Conservation (phyloP, 129 eudicot species). For the Dittrichia graveolens region DNA sequence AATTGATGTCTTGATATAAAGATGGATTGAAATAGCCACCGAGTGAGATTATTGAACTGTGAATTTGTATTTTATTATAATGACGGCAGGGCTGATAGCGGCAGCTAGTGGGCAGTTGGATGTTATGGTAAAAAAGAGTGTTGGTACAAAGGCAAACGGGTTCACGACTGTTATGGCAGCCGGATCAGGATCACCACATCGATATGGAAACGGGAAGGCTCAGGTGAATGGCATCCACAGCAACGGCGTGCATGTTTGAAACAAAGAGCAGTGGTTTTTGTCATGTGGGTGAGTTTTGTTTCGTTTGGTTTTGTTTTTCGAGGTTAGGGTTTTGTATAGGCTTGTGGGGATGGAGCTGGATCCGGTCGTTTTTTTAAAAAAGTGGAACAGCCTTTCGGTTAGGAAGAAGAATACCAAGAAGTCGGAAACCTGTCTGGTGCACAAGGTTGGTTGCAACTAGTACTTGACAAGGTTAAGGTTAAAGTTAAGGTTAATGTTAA, state of each 20-base stretch:
- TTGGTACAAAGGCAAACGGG: slow-evolving; percentile 24
- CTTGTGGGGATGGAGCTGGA: slow-evolving; percentile 44
- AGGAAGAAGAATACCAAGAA: slow-evolving; percentile 18
- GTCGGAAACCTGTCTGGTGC: slow-evolving; percentile 25
- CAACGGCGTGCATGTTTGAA: slow-evolving; percentile 62
- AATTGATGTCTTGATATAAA: no score
- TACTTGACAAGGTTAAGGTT: slow-evolving; percentile 10
- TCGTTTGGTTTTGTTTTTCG: slow-evolving; percentile 1
- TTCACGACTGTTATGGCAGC: slow-evolving; percentile 42
- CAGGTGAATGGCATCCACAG: slow-evolving; percentile 48
- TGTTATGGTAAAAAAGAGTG: slow-evolving; percentile 49
- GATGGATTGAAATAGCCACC: not conserved
- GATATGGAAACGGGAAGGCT: slow-evolving; percentile 53
- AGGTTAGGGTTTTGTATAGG: slow-evolving; percentile 50
- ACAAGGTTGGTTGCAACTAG: slow-evolving; percentile 23
- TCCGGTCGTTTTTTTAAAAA: slow-evolving; percentile 35
- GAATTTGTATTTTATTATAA: slow-evolving; percentile 10
- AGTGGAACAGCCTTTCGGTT: slow-evolving; percentile 50
- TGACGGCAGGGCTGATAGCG: slow-evolving; percentile 72
- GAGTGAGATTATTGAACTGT: no score
- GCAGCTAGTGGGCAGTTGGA: slow-evolving; percentile 87
- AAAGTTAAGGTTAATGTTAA: not conserved
- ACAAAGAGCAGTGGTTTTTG: no score
- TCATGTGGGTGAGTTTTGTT: slow-evolving; percentile 13
- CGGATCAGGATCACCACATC: slow-evolving; percentile 40